Conservation (phyloP, 139 green algal species). For the Prasinococcaceae sp. region DNA sequence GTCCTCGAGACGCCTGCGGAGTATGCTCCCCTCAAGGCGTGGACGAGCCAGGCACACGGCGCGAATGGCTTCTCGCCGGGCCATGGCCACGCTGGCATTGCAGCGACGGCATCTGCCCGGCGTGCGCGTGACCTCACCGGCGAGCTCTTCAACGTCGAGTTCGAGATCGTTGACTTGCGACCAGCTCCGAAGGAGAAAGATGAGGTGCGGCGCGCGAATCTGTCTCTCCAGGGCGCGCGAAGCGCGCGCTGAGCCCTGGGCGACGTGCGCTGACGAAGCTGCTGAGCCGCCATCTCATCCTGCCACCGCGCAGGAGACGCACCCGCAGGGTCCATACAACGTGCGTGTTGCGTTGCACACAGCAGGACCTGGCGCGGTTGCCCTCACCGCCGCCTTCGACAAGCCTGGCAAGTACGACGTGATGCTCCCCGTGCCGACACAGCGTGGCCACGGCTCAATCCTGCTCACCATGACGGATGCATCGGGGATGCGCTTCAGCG, state of each 20-base stretch:
- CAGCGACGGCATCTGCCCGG: conserved; percentile 33
- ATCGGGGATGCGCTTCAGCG: conserved; percentile 37
- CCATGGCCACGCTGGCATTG: conserved; percentile 51
- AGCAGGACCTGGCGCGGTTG: not conserved
- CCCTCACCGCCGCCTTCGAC: conserved; percentile 17
- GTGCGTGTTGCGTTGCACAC: not conserved
- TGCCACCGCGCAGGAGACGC: not conserved
- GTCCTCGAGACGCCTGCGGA: conserved; percentile 48
- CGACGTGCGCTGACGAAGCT: not conserved
- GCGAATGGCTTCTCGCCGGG: conserved; percentile 43
- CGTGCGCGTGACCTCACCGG: conserved; percentile 56
- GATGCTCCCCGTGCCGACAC: conserved; percentile 33
- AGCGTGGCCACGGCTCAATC: not conserved
- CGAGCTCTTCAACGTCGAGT: conserved; percentile 34
- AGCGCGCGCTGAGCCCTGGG: not conserved
- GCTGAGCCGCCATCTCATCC: not conserved
- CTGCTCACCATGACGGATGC: conserved; percentile 46
- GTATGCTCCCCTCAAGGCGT: conserved; percentile 62
- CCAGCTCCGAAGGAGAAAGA: not conserved
- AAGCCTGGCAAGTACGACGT: conserved; percentile 54
- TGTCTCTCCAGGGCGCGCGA: not conserved
- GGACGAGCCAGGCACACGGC: conserved; percentile 42
- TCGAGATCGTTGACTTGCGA: conserved; percentile 38
- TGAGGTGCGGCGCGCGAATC: not conserved
- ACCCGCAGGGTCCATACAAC: not conserved